These are phyloP conservation scores for Strobilomyces confusus DNA, from an alignment of 768 basidiomycete species.

Conservation along the genomic window DNA sequence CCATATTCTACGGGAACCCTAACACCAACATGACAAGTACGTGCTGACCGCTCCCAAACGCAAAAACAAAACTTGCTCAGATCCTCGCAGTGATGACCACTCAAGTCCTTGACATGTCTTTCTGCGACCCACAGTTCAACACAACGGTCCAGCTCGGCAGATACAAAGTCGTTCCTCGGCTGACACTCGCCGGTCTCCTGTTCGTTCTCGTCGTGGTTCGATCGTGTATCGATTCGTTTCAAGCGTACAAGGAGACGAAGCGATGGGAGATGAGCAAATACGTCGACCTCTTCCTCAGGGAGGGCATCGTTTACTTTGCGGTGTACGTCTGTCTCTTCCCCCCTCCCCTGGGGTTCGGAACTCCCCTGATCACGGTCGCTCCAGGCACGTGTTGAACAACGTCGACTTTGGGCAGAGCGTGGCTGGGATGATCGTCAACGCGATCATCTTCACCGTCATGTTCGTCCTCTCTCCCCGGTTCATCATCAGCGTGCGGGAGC, in stretches of 20 bases:
- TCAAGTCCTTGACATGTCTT: slow-evolving; percentile 15
- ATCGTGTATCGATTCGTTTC: slow-evolving; percentile 6
- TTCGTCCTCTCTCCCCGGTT: slow-evolving; percentile 18
- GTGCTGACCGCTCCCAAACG: background rate
- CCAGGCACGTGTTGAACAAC: slow-evolving; percentile 11
- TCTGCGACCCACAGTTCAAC: slow-evolving; percentile 6
- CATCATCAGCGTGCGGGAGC: slow-evolving; percentile 16
- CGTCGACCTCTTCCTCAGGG: slow-evolving; percentile 10
- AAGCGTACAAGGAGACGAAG: slow-evolving; percentile 6
- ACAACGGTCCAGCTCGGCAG: background rate
- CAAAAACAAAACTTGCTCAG: background rate
- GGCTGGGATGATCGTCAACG: background rate
- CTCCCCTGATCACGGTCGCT: background rate
- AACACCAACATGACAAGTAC: slow-evolving; percentile 5
- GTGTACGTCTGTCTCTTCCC: slow-evolving; percentile 11
- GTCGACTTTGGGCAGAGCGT: slow-evolving; percentile 2
- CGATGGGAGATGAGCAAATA: slow-evolving; percentile 14
- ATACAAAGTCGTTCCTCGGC: slow-evolving; percentile 13
- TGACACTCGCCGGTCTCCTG: slow-evolving; percentile 11
- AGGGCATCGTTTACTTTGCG: slow-evolving; percentile 17
- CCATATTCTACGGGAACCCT: slow-evolving; percentile 4
- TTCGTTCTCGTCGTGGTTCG: slow-evolving; percentile 3
- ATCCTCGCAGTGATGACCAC: slow-evolving; percentile 3
- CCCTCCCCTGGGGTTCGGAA: too few species aligned
- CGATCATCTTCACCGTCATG: background rate